Evolutionary conservation across 805 yeast genomes (phyloP).

Genomic region (Ogataea polymorpha): DNA sequence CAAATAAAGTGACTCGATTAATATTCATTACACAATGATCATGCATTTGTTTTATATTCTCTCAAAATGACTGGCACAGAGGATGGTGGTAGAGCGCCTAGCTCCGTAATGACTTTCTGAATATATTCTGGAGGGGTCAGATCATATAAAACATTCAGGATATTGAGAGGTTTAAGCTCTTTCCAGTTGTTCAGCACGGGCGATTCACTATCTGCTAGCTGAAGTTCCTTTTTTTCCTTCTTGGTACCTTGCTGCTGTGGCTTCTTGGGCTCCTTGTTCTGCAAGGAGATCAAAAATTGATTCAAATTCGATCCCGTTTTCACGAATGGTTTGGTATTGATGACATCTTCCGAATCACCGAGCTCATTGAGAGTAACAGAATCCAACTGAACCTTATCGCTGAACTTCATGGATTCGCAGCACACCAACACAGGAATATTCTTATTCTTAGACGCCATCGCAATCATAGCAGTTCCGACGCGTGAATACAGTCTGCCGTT

Average conservation of each 20-base stretch:
- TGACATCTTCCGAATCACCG: conserved; percentile 72
- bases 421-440: conserved; percentile 94
- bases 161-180: conserved; percentile 56
- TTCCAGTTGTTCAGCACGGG: conserved; percentile 62
- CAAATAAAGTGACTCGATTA: conserved; percentile 39
- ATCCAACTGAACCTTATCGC: conserved; percentile 93
- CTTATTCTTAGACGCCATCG: conserved; percentile 84
- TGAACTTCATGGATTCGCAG: conserved; percentile 91
- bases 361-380: conserved; percentile 93
- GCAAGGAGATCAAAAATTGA: conserved; percentile 51
- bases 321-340: conserved; percentile 54
- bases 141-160: conserved; percentile 86
- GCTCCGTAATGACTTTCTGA: conserved; percentile 92
- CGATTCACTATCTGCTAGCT: conserved; percentile 27
- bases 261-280: conserved; percentile 23
- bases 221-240: conserved; percentile 8
- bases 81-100: conserved; percentile 96
- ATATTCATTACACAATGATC: conserved; percentile 6
- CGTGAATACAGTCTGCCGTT: conserved; percentile 91
- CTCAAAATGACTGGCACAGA: conserved; percentile 95
- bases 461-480: conserved; percentile 91
- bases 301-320: conserved; percentile 63
- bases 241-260: conserved; percentile 5
- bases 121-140: conserved; percentile 91
- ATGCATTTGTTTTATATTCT: conserved; percentile 66